Evolutionary conservation across 129 eudicot species (phyloP), one percentile per base, ranked within the genome.

Genomic region (Helianthus tuberosus): DNA sequence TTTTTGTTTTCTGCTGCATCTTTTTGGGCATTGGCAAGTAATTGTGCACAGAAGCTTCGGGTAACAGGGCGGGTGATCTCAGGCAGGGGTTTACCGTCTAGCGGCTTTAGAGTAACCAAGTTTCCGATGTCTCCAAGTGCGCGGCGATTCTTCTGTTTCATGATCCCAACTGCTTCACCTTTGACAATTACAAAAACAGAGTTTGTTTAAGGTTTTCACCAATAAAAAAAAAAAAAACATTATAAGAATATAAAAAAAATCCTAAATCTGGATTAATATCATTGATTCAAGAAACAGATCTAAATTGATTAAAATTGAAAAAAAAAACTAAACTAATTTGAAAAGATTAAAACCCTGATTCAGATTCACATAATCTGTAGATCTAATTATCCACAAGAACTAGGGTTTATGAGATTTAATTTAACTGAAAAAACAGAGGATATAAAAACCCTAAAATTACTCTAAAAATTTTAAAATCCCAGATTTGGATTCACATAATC

Each of bases 41-140:
- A 74, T 64, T 87, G 89, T 38, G 96, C 92, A 83, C 92, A 76
- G 69, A 89, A 89, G 66, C 90, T 87, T 87, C 96, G 82, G 61
- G 97, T 90, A 46, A 86, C 90, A 0, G 97, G 98, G 8, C 98
- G 86, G 49, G 87, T 73, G 72, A 85, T 77, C 43, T 84, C 84
- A 4, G 97, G 89, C 35, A 86, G 86, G 6, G 85, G 89, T 67
- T 89, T 93, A 41, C 83, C 88, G 1, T 84, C 92, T 2, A 67
- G 70, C 3, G 76, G 92, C 64, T 83, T 79, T 68, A 78, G 75
- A 23, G 86, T 81, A 13, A 85, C 98, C 0, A 90, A 48, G 79
- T 93, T 93, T 0, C 98, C 97, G 13, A 93, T 93, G 32, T 90
- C 96, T 12, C 87, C 91, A 11, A 93, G 84, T 35, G 96, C 96